A percentile compares a stretch with the other conserved stretches of the same genome.
Evolutionary conservation across 768 basidiomycete genomes (phyloP).

Genomic region (Punctularia strigosozonata): DNA sequence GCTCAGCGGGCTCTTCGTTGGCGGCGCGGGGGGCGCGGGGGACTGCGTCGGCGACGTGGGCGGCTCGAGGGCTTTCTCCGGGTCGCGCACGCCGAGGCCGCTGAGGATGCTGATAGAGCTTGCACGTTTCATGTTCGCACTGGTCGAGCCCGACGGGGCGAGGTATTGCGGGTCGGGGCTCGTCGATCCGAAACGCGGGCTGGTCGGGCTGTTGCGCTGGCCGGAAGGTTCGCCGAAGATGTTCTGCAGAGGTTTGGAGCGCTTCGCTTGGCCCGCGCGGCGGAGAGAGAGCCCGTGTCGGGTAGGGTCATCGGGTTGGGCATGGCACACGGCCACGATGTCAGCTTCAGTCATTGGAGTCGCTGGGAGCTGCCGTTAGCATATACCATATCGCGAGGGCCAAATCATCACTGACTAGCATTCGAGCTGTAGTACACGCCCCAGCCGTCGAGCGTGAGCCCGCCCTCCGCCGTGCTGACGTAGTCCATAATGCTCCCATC

Average conservation of each 20-base stretch:
- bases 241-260: slow-evolving; percentile 27
- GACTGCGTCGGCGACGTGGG: slow-evolving; percentile 37
- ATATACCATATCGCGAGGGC: slow-evolving; percentile 2
- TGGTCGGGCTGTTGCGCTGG: slow-evolving; percentile 25
- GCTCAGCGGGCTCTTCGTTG: slow-evolving; percentile 15
- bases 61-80: slow-evolving; percentile 50
- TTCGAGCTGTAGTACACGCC: slow-evolving; percentile 39
- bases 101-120: slow-evolving; percentile 92
- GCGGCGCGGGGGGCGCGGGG: slow-evolving; percentile 16
- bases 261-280: slow-evolving; percentile 31
- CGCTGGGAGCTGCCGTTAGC: slow-evolving; percentile 26
- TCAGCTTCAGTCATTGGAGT: slow-evolving; percentile 73
- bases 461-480: slow-evolving; percentile 61
- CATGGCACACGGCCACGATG: slow-evolving; percentile 73
- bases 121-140: slow-evolving; percentile 72
- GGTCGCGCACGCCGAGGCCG: slow-evolving; percentile 80
- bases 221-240: slow-evolving; percentile 35
- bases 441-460: slow-evolving; percentile 82
- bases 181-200: slow-evolving; percentile 11
- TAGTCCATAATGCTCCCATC: slow-evolving; percentile 38
- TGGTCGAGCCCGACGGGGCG: slow-evolving; percentile 4
- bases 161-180: slow-evolving; percentile 1
- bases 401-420: slow-evolving; percentile 27
- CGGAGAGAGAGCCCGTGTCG: slow-evolving; percentile 76
- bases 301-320: slow-evolving; percentile 63